Base-by-base conservation (phyloP, 768 basidiomycete genomes). In the Phylloporus scabripes region DNA sequence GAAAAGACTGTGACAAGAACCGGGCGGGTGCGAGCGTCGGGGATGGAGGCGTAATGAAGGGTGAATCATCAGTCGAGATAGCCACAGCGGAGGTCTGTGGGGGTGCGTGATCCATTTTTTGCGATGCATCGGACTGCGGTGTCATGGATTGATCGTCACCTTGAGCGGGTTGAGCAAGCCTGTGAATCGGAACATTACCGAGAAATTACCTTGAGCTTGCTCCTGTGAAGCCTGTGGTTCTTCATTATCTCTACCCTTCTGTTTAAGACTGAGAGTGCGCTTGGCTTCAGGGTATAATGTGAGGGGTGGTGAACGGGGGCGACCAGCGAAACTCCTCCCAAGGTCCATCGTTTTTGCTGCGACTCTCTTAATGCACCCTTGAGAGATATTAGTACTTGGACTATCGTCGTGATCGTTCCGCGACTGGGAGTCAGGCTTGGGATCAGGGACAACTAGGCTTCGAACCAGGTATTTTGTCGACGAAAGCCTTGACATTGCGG, bases 31-130 rank as follows among this genome's bases (percentile, higher is more conserved):
- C 48, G 18, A 74, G 63, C 14, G 76, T 74, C 4, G 88, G 86
- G 10, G 86, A 88, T 12, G 77, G 83, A 29, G 88, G 87, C 5
- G 76, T 75, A 49, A 90, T 85, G 60, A 91, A 89, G 5, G 81
- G 79, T 14, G 79, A 80, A 40, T 82, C 80, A 51, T 81, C 76
- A 24, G 62, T 66, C 37, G 57, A 45, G 24, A 57, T 45, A 42
- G 55, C 38, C 32, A 40, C 50, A 47, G 45, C 47, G 46, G 42
- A 43, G 37, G 45, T 40, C 18, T 48, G 54, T 37, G 51, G 18
- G 21, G 36, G 10, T 24, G 39, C 33, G 32, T 44, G 43, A 46
- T 51, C 42, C 37, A 41, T 17, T 26, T 31, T 39, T 44, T 50
- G 55, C 39, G 45, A 41, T 24, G 23, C 47, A 42, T 53, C 52